These are phyloP conservation scores for Picea mariana DNA, from an alignment of 83 land plant species.

Conservation along the genomic window DNA sequence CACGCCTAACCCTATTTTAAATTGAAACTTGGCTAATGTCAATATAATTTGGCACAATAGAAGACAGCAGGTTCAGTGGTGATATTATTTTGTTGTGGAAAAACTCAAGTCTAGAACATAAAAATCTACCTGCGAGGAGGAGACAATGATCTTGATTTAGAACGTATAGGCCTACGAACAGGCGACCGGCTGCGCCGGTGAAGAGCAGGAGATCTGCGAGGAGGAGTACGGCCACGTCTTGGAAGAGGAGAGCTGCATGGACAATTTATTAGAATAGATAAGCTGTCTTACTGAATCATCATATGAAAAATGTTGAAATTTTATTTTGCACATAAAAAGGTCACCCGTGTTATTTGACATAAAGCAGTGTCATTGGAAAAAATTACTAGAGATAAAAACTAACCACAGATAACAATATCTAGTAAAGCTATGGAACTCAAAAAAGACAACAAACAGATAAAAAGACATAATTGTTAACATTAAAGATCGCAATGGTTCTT, in stretches of 20 bases:
- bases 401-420: background rate
- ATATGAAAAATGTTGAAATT: background rate
- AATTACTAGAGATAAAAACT: background rate
- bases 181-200: slow-evolving; percentile 77
- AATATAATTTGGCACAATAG: background rate
- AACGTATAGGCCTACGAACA: slow-evolving; percentile 57
- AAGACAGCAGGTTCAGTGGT: background rate
- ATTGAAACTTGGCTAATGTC: background rate
- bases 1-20: too few species aligned
- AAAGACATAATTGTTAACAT: background rate
- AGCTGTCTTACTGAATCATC: background rate
- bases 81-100: background rate
- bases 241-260: slow-evolving; percentile 43
- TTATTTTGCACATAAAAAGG: background rate
- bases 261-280: background rate
- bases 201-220: slow-evolving; percentile 63
- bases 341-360: too few species aligned
- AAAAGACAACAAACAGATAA: background rate
- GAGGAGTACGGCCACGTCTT: slow-evolving; percentile 73
- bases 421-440: background rate
- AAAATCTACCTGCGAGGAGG: slow-evolving; percentile 53
- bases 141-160: slow-evolving; percentile 63
- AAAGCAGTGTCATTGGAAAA: background rate
- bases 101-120: background rate
- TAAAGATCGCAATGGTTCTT: background rate